Evolutionary conservation across 2,329 filamentous ascomycete species (phyloP), one percentile per base, ranked within the genome.

Genomic region (Scedosporium minutisporum): DNA sequence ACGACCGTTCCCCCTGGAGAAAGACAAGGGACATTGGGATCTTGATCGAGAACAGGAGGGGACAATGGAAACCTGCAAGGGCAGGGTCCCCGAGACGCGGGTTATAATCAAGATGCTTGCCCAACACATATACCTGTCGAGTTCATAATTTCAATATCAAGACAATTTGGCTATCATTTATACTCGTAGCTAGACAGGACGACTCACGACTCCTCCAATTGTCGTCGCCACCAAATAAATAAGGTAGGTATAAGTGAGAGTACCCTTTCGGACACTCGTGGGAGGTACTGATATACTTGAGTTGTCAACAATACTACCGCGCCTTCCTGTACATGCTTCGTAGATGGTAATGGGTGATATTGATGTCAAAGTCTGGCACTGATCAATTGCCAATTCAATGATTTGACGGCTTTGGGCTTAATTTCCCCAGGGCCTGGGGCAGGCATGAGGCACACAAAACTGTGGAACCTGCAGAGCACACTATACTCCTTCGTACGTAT

Each of bases 81-180:
- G 23, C 48, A 53, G 48, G 48, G 48, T 18, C 21, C 21, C 29
- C 29, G 9, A 25, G 21, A 23, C 21, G 48, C 48, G 21, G 48
- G 48, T 53, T 18, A 53, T 33, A 25, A 53, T 25, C 21, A 25
- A n/a, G n/a, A 21, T 12, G 48, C 44, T 46, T 21, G 14, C 18
- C 16, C 48, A 25, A 53, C 21, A 21, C 23, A 12, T n/a, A 53
- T 23, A 21, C 48, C 21, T 21, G 23, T 21, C n/a, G n/a, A 21
- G 48, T 53, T 53, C 48, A 53, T 53, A 53, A 53, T 53, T 18
- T 53, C 48, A 53, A 53, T 53, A 53, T 53, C 48, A 53, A 53
- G 21, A 53, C 48, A 53, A 53, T 53, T 53, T 53, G 48, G 21
- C 48, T 18, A 53, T 53, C 48, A 53, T 53, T 53, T 53, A 53